Evolutionary conservation across 2,329 filamentous ascomycete species (phyloP).

Genomic region (Apiospora malaysiana): DNA sequence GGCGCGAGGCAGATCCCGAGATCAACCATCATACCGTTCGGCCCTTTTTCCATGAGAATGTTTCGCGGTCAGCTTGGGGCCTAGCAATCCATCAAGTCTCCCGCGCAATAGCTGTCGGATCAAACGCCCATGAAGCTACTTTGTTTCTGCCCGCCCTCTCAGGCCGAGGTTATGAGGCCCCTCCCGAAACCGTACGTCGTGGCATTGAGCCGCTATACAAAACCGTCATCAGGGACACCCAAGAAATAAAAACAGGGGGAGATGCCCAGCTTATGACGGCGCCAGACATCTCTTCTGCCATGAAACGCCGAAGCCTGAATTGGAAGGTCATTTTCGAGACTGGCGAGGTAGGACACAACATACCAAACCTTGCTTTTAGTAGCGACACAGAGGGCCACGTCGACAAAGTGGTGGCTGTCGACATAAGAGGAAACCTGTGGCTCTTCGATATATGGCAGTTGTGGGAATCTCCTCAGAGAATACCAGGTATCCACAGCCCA

Average conservation of each 20-base stretch:
- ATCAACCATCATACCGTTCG: constrained; percentile 20
- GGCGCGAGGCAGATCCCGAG: constrained; percentile 26
- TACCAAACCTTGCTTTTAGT: constrained; percentile 60
- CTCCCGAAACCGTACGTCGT: constrained; percentile 21
- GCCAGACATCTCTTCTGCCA: constrained; percentile 38
- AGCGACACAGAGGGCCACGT: constrained; percentile 53
- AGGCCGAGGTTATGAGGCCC: neutral
- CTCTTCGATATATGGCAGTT: constrained; percentile 58
- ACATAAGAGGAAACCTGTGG: constrained; percentile 56
- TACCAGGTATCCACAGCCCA: constrained; percentile 12
- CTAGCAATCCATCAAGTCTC: constrained; percentile 80
- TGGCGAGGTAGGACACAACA: constrained; percentile 48
- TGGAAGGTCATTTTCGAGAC: constrained; percentile 57
- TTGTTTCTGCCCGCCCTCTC: constrained; percentile 41
- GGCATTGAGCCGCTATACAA: constrained; percentile 19
- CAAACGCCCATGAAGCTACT: constrained; percentile 62
- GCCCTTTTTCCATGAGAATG: constrained; percentile 76
- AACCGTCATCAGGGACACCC: constrained; percentile 15
- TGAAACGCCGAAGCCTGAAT: constrained; percentile 50
- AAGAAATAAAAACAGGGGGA: neutral
- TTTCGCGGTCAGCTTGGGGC: constrained; percentile 85
- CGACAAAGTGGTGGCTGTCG: constrained; percentile 56
- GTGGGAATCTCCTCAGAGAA: constrained; percentile 3
- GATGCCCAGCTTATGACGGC: constrained; percentile 27
- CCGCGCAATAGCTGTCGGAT: constrained; percentile 84